Evolutionary conservation across 1,284 basidiomycete species (phyloP).

Genomic region (Austropuccinia psidii): DNA sequence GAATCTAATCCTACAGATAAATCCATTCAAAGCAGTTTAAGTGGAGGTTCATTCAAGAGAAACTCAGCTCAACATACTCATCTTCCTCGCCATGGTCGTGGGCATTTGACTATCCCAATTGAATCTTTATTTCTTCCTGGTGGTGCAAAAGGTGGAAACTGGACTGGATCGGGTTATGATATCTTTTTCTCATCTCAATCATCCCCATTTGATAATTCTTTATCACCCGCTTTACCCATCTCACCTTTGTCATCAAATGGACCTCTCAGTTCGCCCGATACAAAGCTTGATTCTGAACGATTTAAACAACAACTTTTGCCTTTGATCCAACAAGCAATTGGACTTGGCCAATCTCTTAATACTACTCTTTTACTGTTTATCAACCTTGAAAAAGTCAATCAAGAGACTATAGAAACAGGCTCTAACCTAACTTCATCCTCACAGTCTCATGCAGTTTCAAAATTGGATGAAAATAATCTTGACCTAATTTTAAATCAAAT

Average conservation of each 20-base stretch:
- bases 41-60: neutral
- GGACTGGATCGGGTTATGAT: slow-evolving; percentile 26
- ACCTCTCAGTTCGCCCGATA: neutral
- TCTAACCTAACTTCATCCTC: slow-evolving; percentile 1
- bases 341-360: neutral
- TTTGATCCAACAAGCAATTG: neutral
- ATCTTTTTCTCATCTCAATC: neutral
- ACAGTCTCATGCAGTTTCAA: neutral
- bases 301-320: neutral
- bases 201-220: neutral
- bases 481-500: slow-evolving; percentile 9
- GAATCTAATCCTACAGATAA: slow-evolving; percentile 11
- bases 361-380: neutral
- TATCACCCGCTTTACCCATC: neutral
- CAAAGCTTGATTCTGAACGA: slow-evolving; percentile 22
- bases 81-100: slow-evolving; percentile 25
- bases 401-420: neutral
- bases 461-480: neutral
- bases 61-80: neutral
- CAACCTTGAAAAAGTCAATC: neutral
- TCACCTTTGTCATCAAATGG: neutral
- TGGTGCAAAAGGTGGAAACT: slow-evolving; percentile 24
- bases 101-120: slow-evolving; percentile 14
- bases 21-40: neutral
- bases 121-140: slow-evolving; percentile 29